Percentiles rank a stretch among this genome's conserved stretches.
Conservation (phyloP, 169 alveolate species). For the Amoebophrya sp. region DNA sequence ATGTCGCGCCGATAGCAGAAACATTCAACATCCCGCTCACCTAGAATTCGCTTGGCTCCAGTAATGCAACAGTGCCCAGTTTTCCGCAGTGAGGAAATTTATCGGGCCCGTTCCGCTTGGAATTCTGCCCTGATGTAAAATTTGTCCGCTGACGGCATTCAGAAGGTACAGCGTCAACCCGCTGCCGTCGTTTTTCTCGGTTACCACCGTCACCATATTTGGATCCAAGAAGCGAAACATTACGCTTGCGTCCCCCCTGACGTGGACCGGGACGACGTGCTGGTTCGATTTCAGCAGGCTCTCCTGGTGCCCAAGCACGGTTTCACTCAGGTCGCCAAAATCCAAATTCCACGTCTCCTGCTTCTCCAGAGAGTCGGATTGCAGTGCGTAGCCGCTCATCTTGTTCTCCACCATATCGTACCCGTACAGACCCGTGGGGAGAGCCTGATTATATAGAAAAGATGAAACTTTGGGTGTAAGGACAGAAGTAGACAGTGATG, state of each 20-base stretch:
- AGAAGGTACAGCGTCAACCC: not conserved
- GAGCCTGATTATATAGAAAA: not conserved
- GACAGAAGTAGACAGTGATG: too few species aligned
- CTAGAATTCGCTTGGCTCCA: not conserved
- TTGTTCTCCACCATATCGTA: not conserved
- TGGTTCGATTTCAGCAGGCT: not conserved
- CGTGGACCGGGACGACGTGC: not conserved
- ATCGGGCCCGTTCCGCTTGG: not conserved
- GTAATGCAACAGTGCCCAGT: not conserved
- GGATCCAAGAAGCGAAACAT: conserved; percentile 13
- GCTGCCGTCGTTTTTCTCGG: not conserved
- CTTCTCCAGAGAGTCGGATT: not conserved
- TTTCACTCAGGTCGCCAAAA: not conserved
- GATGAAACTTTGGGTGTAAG: not conserved
- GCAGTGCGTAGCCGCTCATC: not conserved
- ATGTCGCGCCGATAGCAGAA: too few species aligned
- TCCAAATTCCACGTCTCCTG: not conserved
- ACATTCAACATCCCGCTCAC: too few species aligned
- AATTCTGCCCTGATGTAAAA: not conserved
- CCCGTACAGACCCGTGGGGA: not conserved
- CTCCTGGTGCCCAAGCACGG: not conserved
- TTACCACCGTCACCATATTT: not conserved
- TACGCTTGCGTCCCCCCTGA: not conserved
- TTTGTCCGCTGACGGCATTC: conserved; percentile 4
- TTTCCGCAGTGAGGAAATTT: not conserved